Evolutionary conservation across 768 basidiomycete species (phyloP).

Genomic region (Serendipita vermifera): DNA sequence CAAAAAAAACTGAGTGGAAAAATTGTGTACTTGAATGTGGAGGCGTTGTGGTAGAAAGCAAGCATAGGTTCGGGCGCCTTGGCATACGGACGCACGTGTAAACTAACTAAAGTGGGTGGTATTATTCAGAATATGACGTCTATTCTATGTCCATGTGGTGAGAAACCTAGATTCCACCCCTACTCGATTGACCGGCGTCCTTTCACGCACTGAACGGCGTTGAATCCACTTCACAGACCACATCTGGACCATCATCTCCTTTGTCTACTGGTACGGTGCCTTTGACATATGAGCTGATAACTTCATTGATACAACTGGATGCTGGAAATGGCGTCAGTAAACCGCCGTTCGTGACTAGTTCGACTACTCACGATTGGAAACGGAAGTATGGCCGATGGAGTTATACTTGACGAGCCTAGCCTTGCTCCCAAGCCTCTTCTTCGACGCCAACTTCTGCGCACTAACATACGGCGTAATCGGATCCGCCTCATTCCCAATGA

Average conservation of each 20-base stretch:
- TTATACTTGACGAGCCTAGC: not conserved
- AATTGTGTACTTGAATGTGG: too few species aligned
- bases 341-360: too few species aligned
- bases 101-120: too few species aligned
- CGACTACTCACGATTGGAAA: not conserved
- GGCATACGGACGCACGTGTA: too few species aligned
- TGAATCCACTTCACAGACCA: not conserved
- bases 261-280: not conserved
- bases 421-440: not conserved
- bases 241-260: not conserved
- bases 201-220: not conserved
- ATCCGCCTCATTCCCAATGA: not conserved
- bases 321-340: not conserved
- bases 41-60: too few species aligned
- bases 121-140: too few species aligned
- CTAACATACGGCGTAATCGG: conserved; percentile 1
- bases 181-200: too few species aligned
- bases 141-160: too few species aligned
- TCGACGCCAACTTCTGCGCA: not conserved
- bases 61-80: too few species aligned
- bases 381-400: not conserved
- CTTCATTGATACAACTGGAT: not conserved
- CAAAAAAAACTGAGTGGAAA: too few species aligned
- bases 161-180: too few species aligned
- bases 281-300: not conserved